phyloP scores from a whole-genome alignment of 345 rosid species.

The Ricinus communis region DNA sequence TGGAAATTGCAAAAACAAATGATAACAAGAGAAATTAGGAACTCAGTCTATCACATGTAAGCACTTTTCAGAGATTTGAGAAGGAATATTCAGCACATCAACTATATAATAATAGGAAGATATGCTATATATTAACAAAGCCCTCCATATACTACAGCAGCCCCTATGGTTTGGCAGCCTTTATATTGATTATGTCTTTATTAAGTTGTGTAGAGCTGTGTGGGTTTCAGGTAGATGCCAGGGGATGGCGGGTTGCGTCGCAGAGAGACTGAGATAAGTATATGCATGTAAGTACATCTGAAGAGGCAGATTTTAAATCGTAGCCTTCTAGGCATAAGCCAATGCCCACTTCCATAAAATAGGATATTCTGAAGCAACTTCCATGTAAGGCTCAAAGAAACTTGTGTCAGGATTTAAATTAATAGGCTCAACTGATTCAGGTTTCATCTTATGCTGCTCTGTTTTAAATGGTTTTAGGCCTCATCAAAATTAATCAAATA shows the following conservation, averaged over 20 bases:
- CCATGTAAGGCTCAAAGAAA: neutral
- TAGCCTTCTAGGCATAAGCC: neutral
- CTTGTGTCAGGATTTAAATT: neutral
- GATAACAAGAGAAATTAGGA: neutral
- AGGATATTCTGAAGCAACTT: neutral
- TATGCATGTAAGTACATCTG: no score
- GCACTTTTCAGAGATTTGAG: neutral
- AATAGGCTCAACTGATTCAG: constrained; percentile 3
- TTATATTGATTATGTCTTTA: no score
- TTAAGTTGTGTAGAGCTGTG: no score
- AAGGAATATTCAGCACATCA: neutral
- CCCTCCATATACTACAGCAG: neutral
- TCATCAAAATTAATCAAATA: neutral
- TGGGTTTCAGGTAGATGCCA: no score
- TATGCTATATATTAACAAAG: neutral
- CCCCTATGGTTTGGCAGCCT: neutral
- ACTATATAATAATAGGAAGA: neutral
- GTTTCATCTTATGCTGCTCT: constrained; percentile 7
- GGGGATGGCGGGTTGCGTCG: no score
- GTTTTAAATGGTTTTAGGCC: neutral
- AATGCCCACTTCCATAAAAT: neutral
- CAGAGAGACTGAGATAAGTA: no score
- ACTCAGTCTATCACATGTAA: neutral
- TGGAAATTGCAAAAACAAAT: neutral
- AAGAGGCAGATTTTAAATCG: neutral